Conservation (phyloP, 192 early-diverging fungal genomes). For the Coemansia aciculifera region DNA sequence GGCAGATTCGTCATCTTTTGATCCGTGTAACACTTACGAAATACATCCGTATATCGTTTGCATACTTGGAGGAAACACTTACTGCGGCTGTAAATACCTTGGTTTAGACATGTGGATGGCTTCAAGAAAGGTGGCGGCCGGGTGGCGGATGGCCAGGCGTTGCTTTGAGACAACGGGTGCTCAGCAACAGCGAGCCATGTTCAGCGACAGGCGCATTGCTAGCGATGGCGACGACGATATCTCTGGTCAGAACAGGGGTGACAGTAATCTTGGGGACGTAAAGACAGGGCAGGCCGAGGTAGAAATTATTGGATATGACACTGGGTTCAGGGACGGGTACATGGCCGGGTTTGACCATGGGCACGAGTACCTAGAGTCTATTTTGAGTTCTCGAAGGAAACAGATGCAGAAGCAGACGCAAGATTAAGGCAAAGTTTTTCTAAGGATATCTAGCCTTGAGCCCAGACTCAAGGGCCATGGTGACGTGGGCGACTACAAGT, state of each 20-base stretch:
- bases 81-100: not conserved
- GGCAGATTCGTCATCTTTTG: not conserved
- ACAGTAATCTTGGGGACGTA: not conserved
- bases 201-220: not conserved
- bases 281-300: not conserved
- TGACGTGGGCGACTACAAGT: not conserved
- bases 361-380: not conserved
- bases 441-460: not conserved
- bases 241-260: not conserved
- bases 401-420: not conserved
- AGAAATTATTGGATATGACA: slow-evolving; percentile 33
- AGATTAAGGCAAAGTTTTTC: not conserved
- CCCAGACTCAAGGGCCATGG: not conserved
- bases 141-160: slow-evolving; percentile 4
- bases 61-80: not conserved
- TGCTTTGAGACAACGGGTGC: not conserved
- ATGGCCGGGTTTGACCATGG: slow-evolving; percentile 39
- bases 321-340: slow-evolving; percentile 52
- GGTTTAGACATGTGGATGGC: slow-evolving; percentile 4
- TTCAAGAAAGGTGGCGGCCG: not conserved
- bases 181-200: not conserved
- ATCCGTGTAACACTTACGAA: not conserved
- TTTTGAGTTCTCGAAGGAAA: not conserved
- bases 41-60: not conserved
- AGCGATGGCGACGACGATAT: not conserved